Percentiles rank a stretch among this genome's conserved stretches.
phyloP scores from a whole-genome alignment of 768 basidiomycete genomes.

The Hericium coralloides region DNA sequence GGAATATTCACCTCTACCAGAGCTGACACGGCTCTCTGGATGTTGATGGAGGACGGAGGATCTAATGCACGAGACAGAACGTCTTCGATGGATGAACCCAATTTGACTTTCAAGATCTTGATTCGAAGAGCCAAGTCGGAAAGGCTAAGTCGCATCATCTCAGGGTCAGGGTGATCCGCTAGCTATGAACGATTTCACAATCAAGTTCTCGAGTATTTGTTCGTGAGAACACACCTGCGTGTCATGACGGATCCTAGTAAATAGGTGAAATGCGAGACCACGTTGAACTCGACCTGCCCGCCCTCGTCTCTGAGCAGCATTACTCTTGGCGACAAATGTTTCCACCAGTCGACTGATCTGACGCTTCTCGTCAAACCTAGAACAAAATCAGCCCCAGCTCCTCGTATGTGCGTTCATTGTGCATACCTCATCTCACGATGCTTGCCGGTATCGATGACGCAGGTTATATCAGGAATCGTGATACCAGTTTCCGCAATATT shows the following conservation, averaged over 20 bases:
- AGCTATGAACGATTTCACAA: constrained; percentile 41
- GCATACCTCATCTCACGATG: constrained; percentile 85
- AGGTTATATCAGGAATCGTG: constrained; percentile 96
- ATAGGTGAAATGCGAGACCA: constrained; percentile 92
- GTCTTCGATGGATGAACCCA: constrained; percentile 83
- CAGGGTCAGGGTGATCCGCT: constrained; percentile 84
- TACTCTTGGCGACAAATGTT: constrained; percentile 85
- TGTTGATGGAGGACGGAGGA: constrained; percentile 77
- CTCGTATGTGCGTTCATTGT: not conserved
- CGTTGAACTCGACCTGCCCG: constrained; percentile 86
- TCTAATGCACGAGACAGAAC: constrained; percentile 83
- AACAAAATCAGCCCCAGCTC: constrained; percentile 2
- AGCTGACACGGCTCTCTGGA: constrained; percentile 82
- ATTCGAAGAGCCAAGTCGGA: constrained; percentile 87
- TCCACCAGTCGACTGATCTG: constrained; percentile 89
- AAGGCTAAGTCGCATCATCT: constrained; percentile 90
- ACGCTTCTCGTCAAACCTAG: constrained; percentile 91
- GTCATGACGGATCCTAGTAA: constrained; percentile 83
- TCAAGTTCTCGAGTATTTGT: not conserved
- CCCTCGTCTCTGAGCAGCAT: constrained; percentile 83
- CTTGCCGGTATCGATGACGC: constrained; percentile 90
- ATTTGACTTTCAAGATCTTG: constrained; percentile 87
- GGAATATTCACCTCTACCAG: constrained; percentile 66
- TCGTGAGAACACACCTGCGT: constrained; percentile 39
- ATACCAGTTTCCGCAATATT: constrained; percentile 97